A percentile compares a stretch with the other conserved stretches of the same genome.
phyloP scores from a whole-genome alignment of 2,329 filamentous ascomycete genomes.

The Phoma sp. region DNA sequence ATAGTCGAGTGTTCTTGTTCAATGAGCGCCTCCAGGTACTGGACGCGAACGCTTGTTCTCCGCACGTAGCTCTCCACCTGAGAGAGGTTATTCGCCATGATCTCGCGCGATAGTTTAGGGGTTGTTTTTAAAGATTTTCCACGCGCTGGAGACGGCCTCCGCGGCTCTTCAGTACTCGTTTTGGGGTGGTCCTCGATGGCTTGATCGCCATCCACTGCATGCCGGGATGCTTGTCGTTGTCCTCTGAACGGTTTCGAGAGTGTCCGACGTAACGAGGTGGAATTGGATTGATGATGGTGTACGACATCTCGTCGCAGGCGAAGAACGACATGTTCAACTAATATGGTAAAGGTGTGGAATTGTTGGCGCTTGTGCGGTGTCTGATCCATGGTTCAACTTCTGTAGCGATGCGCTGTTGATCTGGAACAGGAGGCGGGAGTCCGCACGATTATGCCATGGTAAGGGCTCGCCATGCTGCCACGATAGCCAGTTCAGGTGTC shows the following conservation, averaged over 20 bases:
- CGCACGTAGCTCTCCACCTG: conserved; percentile 20
- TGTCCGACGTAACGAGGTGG: conserved; percentile 7
- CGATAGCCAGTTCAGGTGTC: conserved; percentile 12
- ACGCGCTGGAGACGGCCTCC: not conserved
- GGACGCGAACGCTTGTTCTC: conserved; percentile 21
- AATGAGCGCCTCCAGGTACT: conserved; percentile 23
- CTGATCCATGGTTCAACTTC: conserved; percentile 18
- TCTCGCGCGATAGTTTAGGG: conserved; percentile 13
- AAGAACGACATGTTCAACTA: conserved; percentile 18
- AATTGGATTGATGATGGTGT: conserved; percentile 7
- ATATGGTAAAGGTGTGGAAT: conserved; percentile 13
- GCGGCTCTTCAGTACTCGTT: not conserved
- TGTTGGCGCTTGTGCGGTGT: conserved; percentile 16
- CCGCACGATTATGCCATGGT: conserved; percentile 15
- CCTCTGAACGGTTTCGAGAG: conserved; percentile 15
- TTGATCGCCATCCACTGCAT: not conserved
- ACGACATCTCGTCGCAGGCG: conserved; percentile 13
- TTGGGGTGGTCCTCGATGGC: not conserved
- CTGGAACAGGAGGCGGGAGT: conserved; percentile 12
- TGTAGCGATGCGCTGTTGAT: not conserved
- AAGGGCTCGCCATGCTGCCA: conserved; percentile 13
- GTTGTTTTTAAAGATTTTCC: conserved; percentile 1
- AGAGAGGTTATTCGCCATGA: conserved; percentile 14
- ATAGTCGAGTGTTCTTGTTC: conserved; percentile 19
- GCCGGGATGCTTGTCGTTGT: conserved; percentile 3